Percentiles rank a stretch among this genome's conserved stretches.
Conservation (phyloP, 1,139 yeast species). For the Candida sanyaensis region DNA sequence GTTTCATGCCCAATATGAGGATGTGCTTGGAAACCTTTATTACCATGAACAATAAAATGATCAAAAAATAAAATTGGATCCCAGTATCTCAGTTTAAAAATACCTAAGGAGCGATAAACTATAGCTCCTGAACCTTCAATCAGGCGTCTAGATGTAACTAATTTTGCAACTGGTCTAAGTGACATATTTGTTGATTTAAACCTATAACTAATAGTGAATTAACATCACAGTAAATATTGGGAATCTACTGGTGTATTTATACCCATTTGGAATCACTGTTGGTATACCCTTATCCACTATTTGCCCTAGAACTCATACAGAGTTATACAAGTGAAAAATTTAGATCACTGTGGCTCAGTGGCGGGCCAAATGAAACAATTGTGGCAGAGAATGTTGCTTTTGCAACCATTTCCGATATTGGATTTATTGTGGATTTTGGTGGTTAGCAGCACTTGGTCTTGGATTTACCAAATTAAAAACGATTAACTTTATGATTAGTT, state of each 20-base stretch:
- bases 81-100: slow-evolving; percentile 64
- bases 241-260: not conserved
- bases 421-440: not conserved
- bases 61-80: slow-evolving; percentile 85
- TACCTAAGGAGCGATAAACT: slow-evolving; percentile 82
- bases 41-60: slow-evolving; percentile 55
- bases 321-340: too few relatives aligned
- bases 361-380: not conserved
- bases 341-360: not conserved
- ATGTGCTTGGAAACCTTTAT: slow-evolving; percentile 90
- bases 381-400: not conserved
- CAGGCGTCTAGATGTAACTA: slow-evolving; percentile 69
- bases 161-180: slow-evolving; percentile 56
- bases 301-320: too few relatives aligned
- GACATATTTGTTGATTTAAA: slow-evolving; percentile 1
- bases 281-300: too few relatives aligned
- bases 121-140: slow-evolving; percentile 90
- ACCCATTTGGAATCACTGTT: not conserved
- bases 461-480: not conserved
- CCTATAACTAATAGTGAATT: not conserved
- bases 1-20: slow-evolving; percentile 95
- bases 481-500: not conserved
- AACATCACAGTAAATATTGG: not conserved
- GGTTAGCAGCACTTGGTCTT: not conserved
- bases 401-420: not conserved